phyloP scores from a whole-genome alignment of 2,329 filamentous ascomycete genomes.

The Monilinia vaccinii-corymbosi region DNA sequence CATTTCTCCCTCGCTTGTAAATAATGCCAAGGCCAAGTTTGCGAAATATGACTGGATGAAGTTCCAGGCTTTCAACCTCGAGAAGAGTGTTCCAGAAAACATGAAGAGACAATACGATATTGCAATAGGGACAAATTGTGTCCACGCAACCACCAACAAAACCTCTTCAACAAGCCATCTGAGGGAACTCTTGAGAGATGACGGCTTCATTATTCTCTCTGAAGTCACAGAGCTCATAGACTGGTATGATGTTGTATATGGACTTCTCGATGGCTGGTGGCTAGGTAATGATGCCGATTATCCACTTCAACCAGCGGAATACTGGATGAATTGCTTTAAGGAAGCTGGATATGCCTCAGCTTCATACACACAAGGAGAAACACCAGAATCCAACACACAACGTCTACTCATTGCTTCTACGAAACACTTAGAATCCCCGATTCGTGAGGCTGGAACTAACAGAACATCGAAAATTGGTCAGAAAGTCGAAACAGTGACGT shows the following conservation, averaged over 20 bases:
- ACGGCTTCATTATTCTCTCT: constrained; percentile 18
- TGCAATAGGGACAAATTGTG: constrained; percentile 20
- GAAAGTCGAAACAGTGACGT: background rate
- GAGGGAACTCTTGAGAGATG: constrained; percentile 10
- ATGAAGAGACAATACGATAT: constrained; percentile 15
- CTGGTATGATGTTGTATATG: constrained; percentile 25
- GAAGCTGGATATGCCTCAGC: constrained; percentile 12
- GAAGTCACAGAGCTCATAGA: constrained; percentile 20
- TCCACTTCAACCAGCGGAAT: constrained; percentile 15
- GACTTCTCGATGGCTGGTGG: constrained; percentile 28
- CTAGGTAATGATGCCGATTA: constrained; percentile 1
- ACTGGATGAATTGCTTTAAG: constrained; percentile 14
- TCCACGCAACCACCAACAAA: constrained; percentile 22
- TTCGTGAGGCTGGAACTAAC: background rate
- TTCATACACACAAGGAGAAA: constrained; percentile 16
- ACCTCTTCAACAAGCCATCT: constrained; percentile 11
- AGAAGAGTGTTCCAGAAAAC: constrained; percentile 12
- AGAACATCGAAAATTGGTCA: background rate
- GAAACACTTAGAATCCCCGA: background rate
- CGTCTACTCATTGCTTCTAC: constrained; percentile 2
- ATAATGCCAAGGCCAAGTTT: constrained; percentile 18
- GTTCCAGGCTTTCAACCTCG: constrained; percentile 17
- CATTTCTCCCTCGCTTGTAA: constrained; percentile 29
- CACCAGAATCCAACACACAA: constrained; percentile 10
- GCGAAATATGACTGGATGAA: constrained; percentile 21